Evolutionary conservation across 2,329 filamentous ascomycete species (phyloP).

Genomic region (Penicillium expansum): DNA sequence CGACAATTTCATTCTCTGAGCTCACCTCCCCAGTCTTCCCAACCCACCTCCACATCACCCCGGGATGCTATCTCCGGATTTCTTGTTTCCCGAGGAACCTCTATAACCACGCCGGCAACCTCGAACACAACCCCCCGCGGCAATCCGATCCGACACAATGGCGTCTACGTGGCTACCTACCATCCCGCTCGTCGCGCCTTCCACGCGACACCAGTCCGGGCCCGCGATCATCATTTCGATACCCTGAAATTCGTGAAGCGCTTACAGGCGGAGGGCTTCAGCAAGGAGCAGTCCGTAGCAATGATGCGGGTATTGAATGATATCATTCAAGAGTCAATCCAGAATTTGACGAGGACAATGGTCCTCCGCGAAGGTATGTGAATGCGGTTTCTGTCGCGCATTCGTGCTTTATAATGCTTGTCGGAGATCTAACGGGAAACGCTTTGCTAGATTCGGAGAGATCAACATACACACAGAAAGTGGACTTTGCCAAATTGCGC

Average conservation of each 20-base stretch:
- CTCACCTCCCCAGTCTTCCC: constrained; percentile 12
- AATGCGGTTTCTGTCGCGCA: neutral
- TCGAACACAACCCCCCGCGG: constrained; percentile 18
- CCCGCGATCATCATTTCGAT: constrained; percentile 91
- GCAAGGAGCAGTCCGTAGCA: constrained; percentile 90
- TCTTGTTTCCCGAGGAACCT: constrained; percentile 22
- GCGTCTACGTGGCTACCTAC: constrained; percentile 47
- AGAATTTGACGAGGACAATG: constrained; percentile 97
- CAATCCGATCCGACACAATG: constrained; percentile 45
- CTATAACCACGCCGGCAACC: constrained; percentile 14
- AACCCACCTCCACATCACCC: constrained; percentile 15
- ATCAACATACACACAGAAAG: constrained; percentile 73
- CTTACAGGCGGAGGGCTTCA: constrained; percentile 87
- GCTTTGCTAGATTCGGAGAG: constrained; percentile 45
- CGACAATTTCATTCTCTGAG: constrained; percentile 21
- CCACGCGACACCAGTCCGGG: constrained; percentile 61
- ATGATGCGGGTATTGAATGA: constrained; percentile 98
- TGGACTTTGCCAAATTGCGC: constrained; percentile 95
- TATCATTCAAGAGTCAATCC: constrained; percentile 96
- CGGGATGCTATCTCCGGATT: constrained; percentile 15
- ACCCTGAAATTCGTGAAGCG: constrained; percentile 95
- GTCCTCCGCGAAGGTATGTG: constrained; percentile 84
- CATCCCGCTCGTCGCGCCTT: constrained; percentile 50
- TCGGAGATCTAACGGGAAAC: neutral
- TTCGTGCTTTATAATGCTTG: neutral